Conservation (phyloP, 1,139 yeast genomes). For the Yamadazyma blattariae region DNA sequence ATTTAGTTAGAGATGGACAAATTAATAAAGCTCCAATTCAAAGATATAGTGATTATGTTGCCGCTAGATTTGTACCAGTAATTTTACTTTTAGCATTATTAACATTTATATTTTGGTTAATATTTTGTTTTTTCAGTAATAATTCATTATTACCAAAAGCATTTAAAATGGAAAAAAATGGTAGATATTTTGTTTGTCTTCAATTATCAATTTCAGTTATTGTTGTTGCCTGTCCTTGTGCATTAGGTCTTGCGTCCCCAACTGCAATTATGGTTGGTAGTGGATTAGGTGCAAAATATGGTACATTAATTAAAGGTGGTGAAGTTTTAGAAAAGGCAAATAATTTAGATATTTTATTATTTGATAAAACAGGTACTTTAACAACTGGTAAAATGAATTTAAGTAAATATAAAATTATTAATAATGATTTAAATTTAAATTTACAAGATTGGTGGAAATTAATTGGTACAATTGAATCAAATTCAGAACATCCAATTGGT, state of each 20-base stretch:
- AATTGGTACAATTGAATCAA: conserved; percentile 60
- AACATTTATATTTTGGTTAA: conserved; percentile 72
- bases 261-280: conserved; percentile 99
- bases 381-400: conserved; percentile 82
- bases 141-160: conserved; percentile 50
- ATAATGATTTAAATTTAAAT: conserved; percentile 8
- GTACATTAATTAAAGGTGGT: conserved; percentile 92
- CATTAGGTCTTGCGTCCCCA: conserved; percentile 94
- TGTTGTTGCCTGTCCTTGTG: conserved; percentile 98
- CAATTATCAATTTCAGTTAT: conserved; percentile 88
- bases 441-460: conserved; percentile 51
- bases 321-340: conserved; percentile 78
- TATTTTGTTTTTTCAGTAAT: conserved; percentile 31
- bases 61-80: conserved; percentile 81
- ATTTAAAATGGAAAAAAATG: conserved; percentile 52
- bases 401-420: conserved; percentile 7
- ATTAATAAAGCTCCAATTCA: conserved; percentile 88
- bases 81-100: conserved; percentile 58
- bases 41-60: conserved; percentile 79
- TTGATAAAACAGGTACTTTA: conserved; percentile 95
- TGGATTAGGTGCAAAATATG: conserved; percentile 89
- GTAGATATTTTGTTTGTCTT: conserved; percentile 66
- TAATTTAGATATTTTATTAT: conserved; percentile 63
- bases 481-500: conserved; percentile 89
- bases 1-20: conserved; percentile 87